Conservation (phyloP, 2,329 filamentous ascomycete species). For the Truncatella angustata region DNA sequence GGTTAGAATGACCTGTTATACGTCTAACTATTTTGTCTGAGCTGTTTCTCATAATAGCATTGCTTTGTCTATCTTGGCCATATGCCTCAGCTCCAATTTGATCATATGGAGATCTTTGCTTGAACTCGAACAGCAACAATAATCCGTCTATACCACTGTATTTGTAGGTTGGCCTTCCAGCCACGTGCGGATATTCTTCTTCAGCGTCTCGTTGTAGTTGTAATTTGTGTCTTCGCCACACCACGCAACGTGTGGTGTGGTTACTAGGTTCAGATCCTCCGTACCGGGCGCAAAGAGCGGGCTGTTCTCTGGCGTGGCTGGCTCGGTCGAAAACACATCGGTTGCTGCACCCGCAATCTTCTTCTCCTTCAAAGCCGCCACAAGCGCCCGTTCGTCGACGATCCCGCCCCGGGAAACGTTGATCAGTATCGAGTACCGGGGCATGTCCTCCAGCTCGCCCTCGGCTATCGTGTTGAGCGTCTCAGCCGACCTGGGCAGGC, state of each 20-base stretch:
- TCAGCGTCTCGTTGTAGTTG: conserved; percentile 22
- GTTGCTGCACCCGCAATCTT: conserved; percentile 27
- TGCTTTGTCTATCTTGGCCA: neutral
- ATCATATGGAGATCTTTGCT: neutral
- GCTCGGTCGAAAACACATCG: conserved; percentile 28
- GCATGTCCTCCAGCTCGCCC: conserved; percentile 23
- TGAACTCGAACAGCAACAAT: too few relatives aligned
- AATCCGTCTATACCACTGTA: neutral
- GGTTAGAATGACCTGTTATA: too few relatives aligned
- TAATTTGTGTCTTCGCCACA: conserved; percentile 25
- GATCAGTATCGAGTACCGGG: conserved; percentile 21
- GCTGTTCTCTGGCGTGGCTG: conserved; percentile 21
- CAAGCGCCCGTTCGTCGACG: conserved; percentile 27
- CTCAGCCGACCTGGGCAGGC: conserved; percentile 25
- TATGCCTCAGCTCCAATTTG: neutral
- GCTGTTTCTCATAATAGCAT: too few relatives aligned
- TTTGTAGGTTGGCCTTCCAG: conserved; percentile 12
- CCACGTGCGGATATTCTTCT: conserved; percentile 24
- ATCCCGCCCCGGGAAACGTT: conserved; percentile 32
- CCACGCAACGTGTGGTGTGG: conserved; percentile 31
- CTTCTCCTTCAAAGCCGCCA: conserved; percentile 22
- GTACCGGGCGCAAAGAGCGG: conserved; percentile 20
- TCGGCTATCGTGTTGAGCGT: conserved; percentile 24
- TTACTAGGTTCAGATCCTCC: conserved; percentile 26
- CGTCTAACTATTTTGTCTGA: too few relatives aligned